Evolutionary conservation across 495 filamentous ascomycete genomes (phyloP), one percentile per base, ranked within the genome.

Genomic region (Tuber magnatum): DNA sequence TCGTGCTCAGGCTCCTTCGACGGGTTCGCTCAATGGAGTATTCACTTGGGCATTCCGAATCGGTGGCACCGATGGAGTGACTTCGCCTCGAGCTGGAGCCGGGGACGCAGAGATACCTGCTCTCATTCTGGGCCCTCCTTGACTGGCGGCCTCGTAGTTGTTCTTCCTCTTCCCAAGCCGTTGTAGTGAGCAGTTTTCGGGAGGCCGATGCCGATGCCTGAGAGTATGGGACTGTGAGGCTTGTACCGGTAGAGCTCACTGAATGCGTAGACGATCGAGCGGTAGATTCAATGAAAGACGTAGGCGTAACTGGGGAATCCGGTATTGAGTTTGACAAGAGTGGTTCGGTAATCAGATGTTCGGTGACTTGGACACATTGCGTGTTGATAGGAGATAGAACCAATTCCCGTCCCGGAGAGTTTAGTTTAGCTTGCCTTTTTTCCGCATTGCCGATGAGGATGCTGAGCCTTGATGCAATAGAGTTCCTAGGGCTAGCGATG

Each of bases 361-460:
- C 56, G 28, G 56, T 65, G 56, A 65, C 28, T 65, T 35, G 56
- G 28, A 35, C 14, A 35, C 56, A 65, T 65, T 65, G 56, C 18
- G 72, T 75, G 43, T 79, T 73, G 73, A 79, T 79, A 72, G 77
- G 77, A 32, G 77, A 79, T 43, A 79, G 70, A 41, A 79, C 73
- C 56, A 79, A 68, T 72, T 79, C 76, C 24, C 76, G 77, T 41
- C 78, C 61, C 10, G 77, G 75, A 40, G 77, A 75, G 41, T 79
- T 79, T 14, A 65, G 7, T 65, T 65, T 65, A 65, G 32, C 56
- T 35, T 65, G 56, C 56, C 56, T 35, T 65, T 65, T 12, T 65
- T 35, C 56, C 12, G 56, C 56, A 28, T 35, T 65, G 56, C 35
- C 14, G 28, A 65, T 65, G 32, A 65, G 32, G 32, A 65, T 65